Evolutionary conservation across 495 filamentous ascomycete genomes (phyloP).

Genomic region (Chaetomium fimeti): DNA sequence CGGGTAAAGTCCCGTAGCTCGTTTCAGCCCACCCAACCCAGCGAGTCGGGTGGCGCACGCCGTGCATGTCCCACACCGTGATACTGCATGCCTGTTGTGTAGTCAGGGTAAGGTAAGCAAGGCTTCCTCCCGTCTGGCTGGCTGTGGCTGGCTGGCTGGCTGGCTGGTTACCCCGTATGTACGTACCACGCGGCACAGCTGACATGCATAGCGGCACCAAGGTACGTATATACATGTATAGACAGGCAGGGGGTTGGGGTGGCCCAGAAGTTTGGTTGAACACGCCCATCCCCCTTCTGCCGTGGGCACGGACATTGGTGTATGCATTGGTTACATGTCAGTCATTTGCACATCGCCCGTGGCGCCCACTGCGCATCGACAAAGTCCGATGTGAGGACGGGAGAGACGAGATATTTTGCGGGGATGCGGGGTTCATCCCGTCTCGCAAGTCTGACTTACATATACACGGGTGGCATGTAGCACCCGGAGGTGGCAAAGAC

Average conservation of each 20-base stretch:
- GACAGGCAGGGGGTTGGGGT: too few species aligned
- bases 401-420: slow-evolving; percentile 2
- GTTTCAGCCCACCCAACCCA: not conserved
- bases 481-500: not conserved
- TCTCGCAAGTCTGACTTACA: not conserved
- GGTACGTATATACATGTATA: too few species aligned
- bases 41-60: not conserved
- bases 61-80: not conserved
- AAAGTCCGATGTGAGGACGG: not conserved
- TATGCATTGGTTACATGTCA: too few species aligned
- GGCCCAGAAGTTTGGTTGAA: too few species aligned
- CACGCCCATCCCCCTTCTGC: not conserved
- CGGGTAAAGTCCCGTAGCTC: not conserved
- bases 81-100: not conserved
- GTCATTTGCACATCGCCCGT: too few species aligned
- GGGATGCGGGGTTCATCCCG: slow-evolving; percentile 5
- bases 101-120: slow-evolving; percentile 6
- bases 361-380: too few species aligned
- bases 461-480: not conserved
- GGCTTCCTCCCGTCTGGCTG: not conserved
- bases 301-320: not conserved
- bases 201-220: too few species aligned
- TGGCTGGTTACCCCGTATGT: too few species aligned
- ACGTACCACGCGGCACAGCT: too few species aligned
- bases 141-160: too few species aligned